phyloP scores from a whole-genome alignment of 2,329 filamentous ascomycete genomes.

The Cyanodermella asteris region DNA sequence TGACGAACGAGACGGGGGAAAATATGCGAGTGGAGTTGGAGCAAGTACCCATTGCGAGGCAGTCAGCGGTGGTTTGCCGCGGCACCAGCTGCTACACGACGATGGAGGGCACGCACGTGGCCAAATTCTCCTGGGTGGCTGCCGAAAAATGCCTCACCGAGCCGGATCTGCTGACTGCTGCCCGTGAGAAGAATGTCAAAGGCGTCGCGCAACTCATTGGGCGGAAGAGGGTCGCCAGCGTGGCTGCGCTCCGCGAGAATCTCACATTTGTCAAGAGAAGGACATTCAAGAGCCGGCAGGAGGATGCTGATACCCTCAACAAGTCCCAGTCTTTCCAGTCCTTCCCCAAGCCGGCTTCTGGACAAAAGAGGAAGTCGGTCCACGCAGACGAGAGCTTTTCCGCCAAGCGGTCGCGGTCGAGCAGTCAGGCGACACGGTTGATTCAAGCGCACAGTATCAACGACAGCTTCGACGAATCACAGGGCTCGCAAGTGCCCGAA shows the following conservation, averaged over 20 bases:
- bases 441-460: too few relatives aligned
- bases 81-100: conserved; percentile 11
- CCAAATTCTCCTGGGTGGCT: conserved; percentile 16
- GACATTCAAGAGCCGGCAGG: too few relatives aligned
- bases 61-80: conserved; percentile 9
- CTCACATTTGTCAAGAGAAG: conserved; percentile 11
- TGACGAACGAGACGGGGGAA: conserved; percentile 3
- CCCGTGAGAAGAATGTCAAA: conserved; percentile 9
- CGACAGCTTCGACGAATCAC: too few relatives aligned
- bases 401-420: too few relatives aligned
- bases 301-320: too few relatives aligned
- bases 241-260: conserved; percentile 9
- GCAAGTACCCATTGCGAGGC: conserved; percentile 1
- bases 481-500: too few relatives aligned
- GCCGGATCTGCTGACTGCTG: conserved; percentile 10
- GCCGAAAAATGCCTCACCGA: conserved; percentile 11
- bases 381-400: too few relatives aligned
- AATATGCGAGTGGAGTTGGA: conserved; percentile 2
- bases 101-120: conserved; percentile 9
- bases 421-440: too few relatives aligned
- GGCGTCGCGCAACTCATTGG: conserved; percentile 11
- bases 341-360: too few relatives aligned
- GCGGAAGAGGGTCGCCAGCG: conserved; percentile 11
- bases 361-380: too few relatives aligned
- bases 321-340: too few relatives aligned